These are phyloP conservation scores for Wickerhamiella kurtzmanii DNA, from an alignment of 805 yeast species.

Conservation along the genomic window DNA sequence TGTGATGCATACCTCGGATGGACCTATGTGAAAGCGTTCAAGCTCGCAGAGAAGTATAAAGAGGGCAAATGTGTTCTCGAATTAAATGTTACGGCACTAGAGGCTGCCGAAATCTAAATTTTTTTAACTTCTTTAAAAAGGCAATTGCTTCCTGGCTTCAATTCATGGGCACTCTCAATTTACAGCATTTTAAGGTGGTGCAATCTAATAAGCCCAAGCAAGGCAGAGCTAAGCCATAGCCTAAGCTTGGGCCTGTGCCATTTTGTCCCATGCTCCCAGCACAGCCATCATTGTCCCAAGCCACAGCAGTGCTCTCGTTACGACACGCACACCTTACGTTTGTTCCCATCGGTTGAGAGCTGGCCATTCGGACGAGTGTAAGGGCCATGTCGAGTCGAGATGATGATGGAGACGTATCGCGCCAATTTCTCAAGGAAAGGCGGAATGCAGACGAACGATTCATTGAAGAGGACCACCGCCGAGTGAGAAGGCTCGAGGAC, in stretches of 20 bases:
- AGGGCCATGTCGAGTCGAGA: neutral
- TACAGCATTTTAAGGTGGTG: no score
- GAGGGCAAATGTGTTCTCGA: conserved; percentile 15
- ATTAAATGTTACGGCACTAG: conserved; percentile 1
- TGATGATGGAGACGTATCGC: neutral
- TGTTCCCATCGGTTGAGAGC: neutral
- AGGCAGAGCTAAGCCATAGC: neutral
- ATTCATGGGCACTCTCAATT: no score
- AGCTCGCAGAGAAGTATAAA: conserved; percentile 7
- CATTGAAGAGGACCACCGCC: neutral
- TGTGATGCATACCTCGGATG: conserved; percentile 14
- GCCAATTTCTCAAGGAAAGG: neutral
- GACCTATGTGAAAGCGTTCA: conserved; percentile 9
- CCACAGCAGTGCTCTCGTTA: no score
- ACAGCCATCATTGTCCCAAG: no score
- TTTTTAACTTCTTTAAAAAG: no score
- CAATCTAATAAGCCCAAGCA: no score
- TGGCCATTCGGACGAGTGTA: no score
- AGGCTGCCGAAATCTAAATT: neutral
- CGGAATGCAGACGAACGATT: neutral
- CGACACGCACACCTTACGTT: neutral
- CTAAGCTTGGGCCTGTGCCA: no score
- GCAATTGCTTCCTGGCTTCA: no score
- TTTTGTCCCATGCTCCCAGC: no score
- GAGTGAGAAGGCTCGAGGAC: neutral